Evolutionary conservation across 2,329 filamentous ascomycete genomes (phyloP).

Genomic region (Fusarium dlaminii): DNA sequence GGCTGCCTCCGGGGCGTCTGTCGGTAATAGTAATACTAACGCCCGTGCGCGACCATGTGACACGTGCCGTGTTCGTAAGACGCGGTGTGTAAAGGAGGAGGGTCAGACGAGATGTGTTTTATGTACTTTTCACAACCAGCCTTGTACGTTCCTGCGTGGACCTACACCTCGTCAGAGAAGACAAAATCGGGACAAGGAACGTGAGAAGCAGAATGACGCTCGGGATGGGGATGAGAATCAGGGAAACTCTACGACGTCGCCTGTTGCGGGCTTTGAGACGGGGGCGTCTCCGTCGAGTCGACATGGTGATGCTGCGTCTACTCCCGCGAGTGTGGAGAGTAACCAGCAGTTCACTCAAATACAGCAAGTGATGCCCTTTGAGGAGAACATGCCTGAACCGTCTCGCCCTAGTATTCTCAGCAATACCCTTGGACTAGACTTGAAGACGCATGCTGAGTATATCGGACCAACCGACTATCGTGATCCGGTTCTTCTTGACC

Average conservation of each 20-base stretch:
- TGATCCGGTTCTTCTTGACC: constrained; percentile 65
- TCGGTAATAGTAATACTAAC: constrained; percentile 10
- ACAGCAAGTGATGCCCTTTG: constrained; percentile 26
- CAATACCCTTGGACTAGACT: constrained; percentile 63
- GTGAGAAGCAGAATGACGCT: constrained; percentile 23
- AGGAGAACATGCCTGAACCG: constrained; percentile 27
- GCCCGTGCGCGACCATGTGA: constrained; percentile 62
- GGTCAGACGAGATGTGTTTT: constrained; percentile 68
- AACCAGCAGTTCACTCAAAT: constrained; percentile 27
- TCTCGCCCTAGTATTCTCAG: constrained; percentile 47
- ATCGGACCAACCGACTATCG: constrained; percentile 68
- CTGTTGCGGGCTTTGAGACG: constrained; percentile 4
- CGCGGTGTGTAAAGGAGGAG: constrained; percentile 71
- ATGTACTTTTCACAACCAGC: constrained; percentile 73
- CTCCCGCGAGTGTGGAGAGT: constrained; percentile 38
- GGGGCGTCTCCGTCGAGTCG: constrained; percentile 36
- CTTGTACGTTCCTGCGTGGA: constrained; percentile 69
- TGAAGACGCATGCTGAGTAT: constrained; percentile 68
- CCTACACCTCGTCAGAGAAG: constrained; percentile 47
- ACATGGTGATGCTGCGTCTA: constrained; percentile 39
- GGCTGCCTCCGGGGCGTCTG: constrained; percentile 5
- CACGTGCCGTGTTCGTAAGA: constrained; percentile 72
- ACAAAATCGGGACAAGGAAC: constrained; percentile 34
- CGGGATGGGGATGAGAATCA: constrained; percentile 33
- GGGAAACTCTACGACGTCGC: constrained; percentile 25